Evolutionary conservation across 352 stramenopile species (phyloP).

Genomic region (Aphanomyces cochlioides): DNA sequence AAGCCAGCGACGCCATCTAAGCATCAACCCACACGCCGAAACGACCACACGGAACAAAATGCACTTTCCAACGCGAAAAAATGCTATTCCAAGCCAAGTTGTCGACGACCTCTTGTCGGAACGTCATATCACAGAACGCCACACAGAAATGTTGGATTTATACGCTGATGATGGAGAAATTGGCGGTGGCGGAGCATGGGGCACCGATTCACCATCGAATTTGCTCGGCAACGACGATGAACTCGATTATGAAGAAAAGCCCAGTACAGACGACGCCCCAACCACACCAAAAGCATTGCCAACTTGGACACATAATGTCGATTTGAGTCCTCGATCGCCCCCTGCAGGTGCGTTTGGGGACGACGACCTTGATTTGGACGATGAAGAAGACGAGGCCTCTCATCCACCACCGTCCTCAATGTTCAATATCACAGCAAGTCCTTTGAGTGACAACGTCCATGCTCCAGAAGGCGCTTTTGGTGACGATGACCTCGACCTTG

Average conservation of each 20-base stretch:
- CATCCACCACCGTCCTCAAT: too few relatives aligned
- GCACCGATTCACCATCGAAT: constrained; percentile 29
- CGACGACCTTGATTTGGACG: constrained; percentile 7
- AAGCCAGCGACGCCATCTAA: neutral
- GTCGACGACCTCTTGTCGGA: constrained; percentile 25
- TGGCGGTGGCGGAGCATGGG: constrained; percentile 22
- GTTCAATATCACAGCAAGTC: too few relatives aligned
- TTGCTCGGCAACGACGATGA: constrained; percentile 29
- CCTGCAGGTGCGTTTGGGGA: constrained; percentile 20
- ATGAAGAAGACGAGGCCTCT: constrained; percentile 20
- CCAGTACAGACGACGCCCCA: neutral
- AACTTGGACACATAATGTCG: neutral
- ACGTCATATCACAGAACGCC: constrained; percentile 13
- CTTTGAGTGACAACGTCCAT: neutral
- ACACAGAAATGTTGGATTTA: neutral
- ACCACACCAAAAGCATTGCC: neutral
- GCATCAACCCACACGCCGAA: constrained; percentile 22
- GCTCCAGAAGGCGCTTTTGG: constrained; percentile 4
- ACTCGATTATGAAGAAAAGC: constrained; percentile 22
- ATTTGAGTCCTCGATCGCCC: constrained; percentile 14
- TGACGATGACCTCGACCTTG: constrained; percentile 11
- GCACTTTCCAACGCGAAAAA: constrained; percentile 5
- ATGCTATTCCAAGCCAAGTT: constrained; percentile 19
- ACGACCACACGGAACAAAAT: constrained; percentile 15
- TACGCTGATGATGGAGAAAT: constrained; percentile 12